Evolutionary conservation across 2,329 filamentous ascomycete genomes (phyloP), one percentile per base, ranked within the genome.

Genomic region (Stemphylium vesicarium): DNA sequence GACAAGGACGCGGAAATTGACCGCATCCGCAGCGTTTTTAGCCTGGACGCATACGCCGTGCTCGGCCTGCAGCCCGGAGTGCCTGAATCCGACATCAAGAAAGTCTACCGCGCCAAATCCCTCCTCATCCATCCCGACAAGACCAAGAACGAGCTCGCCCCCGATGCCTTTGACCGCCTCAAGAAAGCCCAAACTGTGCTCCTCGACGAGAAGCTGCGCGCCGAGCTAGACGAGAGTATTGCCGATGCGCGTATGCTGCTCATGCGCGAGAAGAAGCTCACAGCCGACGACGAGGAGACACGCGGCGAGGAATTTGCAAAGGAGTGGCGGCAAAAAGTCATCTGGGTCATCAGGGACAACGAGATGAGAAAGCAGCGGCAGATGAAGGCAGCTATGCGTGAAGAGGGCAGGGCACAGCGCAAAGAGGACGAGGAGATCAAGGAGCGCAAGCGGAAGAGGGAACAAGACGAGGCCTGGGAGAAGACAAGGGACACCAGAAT

Each of bases 61-160:
- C 88, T 99, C 40, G 95, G 96, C 76, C 89, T 99, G 40, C 92
- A 96, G 75, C 95, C 95, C 3, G 95, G 95, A 72, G 92, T 98
- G 16, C 87, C 95, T 51, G 94, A 98, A 68, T 93, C 91, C 56
- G 95, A 98, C 79, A 98, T 99, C 82, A 98, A 97, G 79, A 82
- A 88, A 66, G 85, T 86, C 64, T 99, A 98, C 80, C 93, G 95
- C 81, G 93, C 92, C 70, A 98, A 97, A 78, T 99, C 95, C n/a
- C 88, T 99, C 53, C 87, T 99, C 43, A 98, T 99, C 80, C 95
- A 99, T 81, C 95, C 95, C 6, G 95, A 99, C 81, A 99, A 99
- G 78, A 97, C 95, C 52, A 88, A 88, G 71, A 98, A 99, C 73
- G 89, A 92, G 0, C 85, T 83, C 43, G 95, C 95, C 0, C 94